phyloP scores from a whole-genome alignment of 148 eudicot species.

The Heliamphora exappendiculata region DNA sequence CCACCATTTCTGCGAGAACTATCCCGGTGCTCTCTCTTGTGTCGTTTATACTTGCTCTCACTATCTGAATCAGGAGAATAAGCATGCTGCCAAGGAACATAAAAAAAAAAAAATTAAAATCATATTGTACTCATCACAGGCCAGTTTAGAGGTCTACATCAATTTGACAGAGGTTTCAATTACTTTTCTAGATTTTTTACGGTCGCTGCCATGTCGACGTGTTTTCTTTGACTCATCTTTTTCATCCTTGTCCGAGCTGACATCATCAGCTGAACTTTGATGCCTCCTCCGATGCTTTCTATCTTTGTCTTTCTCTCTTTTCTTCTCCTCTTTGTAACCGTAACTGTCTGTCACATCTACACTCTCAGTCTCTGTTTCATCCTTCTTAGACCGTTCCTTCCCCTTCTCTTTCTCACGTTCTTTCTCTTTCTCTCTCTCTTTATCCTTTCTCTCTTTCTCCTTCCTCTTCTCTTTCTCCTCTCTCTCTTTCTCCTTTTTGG shows the following conservation, averaged over 20 bases:
- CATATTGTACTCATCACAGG: background rate
- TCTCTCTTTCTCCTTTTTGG: conserved; percentile 70
- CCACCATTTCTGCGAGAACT: conserved; percentile 55
- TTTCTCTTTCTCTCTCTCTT: conserved; percentile 36
- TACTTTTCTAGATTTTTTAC: conserved; percentile 94
- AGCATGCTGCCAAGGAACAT: conserved; percentile 53
- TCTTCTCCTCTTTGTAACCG: conserved; percentile 56
- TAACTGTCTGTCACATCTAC: conserved; percentile 47
- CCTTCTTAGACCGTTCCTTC: conserved; percentile 74
- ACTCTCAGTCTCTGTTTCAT: conserved; percentile 62
- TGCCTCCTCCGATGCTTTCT: conserved; percentile 73
- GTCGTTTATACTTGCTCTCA: conserved; percentile 77
- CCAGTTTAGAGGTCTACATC: background rate
- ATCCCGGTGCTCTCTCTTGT: conserved; percentile 66
- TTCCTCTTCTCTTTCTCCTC: conserved; percentile 74
- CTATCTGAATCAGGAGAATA: conserved; percentile 88
- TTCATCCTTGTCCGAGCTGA: conserved; percentile 78
- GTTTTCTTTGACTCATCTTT: conserved; percentile 78
- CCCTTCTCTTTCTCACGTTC: conserved; percentile 72
- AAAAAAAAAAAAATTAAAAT: background rate
- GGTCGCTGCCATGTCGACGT: conserved; percentile 83
- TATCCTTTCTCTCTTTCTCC: conserved; percentile 40
- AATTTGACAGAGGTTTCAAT: background rate
- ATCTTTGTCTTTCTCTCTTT: conserved; percentile 69
- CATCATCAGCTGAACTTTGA: conserved; percentile 56